Conservation (phyloP, 352 stramenopile species). For the Phytophthora pistaciae region DNA sequence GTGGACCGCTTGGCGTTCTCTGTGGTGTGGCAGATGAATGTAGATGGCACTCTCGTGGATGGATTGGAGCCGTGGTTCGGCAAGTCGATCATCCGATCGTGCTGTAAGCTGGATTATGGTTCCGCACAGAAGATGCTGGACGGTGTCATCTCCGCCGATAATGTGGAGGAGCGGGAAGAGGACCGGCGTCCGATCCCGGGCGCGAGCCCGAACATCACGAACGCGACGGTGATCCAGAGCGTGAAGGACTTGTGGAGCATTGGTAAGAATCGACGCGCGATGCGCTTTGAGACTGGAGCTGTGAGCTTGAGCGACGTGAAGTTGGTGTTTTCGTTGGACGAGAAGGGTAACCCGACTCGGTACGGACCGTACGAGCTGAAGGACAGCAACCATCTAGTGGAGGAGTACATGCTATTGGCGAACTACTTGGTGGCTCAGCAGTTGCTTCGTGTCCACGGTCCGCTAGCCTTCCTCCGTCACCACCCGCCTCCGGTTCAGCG, state of each 20-base stretch:
- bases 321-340: constrained; percentile 94
- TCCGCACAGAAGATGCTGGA: constrained; percentile 98
- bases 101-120: constrained; percentile 96
- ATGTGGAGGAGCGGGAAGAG: constrained; percentile 78
- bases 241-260: constrained; percentile 78
- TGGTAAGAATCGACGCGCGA: constrained; percentile 69
- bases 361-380: constrained; percentile 93
- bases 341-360: constrained; percentile 89
- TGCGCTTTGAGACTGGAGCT: constrained; percentile 94
- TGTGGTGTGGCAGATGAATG: constrained; percentile 97
- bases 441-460: constrained; percentile 89
- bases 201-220: constrained; percentile 59
- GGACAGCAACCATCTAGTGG: constrained; percentile 95
- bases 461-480: constrained; percentile 91
- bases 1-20: constrained; percentile 97
- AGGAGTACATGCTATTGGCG: constrained; percentile 99
- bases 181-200: constrained; percentile 52
- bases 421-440: constrained; percentile 98
- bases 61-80: constrained; percentile 96
- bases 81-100: constrained; percentile 98
- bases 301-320: constrained; percentile 95
- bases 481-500: constrained; percentile 72
- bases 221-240: constrained; percentile 65
- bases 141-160: constrained; percentile 73
- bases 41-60: constrained; percentile 92